Base-by-base conservation (phyloP, 176 grass and related monocot species). In the Rhynchospora tenuis region DNA sequence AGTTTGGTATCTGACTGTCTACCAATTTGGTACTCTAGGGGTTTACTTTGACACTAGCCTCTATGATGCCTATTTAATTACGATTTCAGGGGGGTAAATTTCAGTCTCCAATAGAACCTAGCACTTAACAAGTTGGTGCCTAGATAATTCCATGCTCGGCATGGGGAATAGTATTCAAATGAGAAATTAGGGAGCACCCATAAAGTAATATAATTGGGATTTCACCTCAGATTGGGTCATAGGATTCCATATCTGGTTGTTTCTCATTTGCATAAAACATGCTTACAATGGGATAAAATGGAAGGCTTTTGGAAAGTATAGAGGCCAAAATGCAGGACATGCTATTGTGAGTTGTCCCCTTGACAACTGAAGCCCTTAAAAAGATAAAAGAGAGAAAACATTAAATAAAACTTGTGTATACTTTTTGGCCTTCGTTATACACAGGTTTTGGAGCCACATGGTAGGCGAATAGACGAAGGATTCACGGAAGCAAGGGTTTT, bases 401-500 rank as follows among this genome's bases (percentile, higher is more conserved):
- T 72, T 23, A 48, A 22, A 13, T 73, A 20, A 71, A 29, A 72
- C 22, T 72, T 72, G 22, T 13, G 20, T 73, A 23, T 48, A 73
- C 65, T 69, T 33, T 69, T 69, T 15, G 43, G 22, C 45, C 44
- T 74, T 74, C 9, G 46, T 11, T 80, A 13, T 63, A 12, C 22
- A 11, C 56, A 90, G 89, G 85, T 91, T 57, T 82, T 91, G 83
- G 89, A 64, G 78, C 83, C 89, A 7, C 89, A 85, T 62, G 67
- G 60, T 13, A 87, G 89, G 76, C 81, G 77, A 59, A 86, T 90
- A 51, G 92, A 91, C 20, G 76, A 88, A 84, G 86, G 82, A 50
- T 98, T 98, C 86, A 81, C 80, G 48, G 95, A 95, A 86, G 95
- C 92, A 57, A 89, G 84, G 43, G 61, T 95, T 83, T 85, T 95